phyloP scores from a whole-genome alignment of 1,139 yeast species.

The Candida dubliniensis region DNA sequence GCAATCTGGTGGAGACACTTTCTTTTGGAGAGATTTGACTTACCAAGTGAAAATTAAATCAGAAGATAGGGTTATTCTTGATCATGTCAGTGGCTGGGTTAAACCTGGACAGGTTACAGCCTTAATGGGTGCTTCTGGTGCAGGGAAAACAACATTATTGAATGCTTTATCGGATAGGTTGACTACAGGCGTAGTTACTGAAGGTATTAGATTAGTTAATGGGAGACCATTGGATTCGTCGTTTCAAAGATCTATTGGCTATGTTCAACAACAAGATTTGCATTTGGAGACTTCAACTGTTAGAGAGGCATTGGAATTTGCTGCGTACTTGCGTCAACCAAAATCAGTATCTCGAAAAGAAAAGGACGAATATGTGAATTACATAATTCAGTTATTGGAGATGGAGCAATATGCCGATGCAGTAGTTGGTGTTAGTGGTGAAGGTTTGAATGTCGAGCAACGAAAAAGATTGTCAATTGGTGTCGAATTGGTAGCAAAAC shows the following conservation, averaged over 20 bases:
- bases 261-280: slow-evolving; percentile 43
- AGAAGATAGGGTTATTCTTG: slow-evolving; percentile 62
- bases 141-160: slow-evolving; percentile 38
- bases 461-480: slow-evolving; percentile 39
- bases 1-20: slow-evolving; percentile 40
- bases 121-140: slow-evolving; percentile 39
- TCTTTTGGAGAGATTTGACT: slow-evolving; percentile 79
- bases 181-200: slow-evolving; percentile 36
- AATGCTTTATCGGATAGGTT: slow-evolving; percentile 37
- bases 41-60: slow-evolving; percentile 68
- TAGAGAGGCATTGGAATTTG: slow-evolving; percentile 38
- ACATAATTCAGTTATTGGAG: slow-evolving; percentile 36
- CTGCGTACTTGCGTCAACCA: slow-evolving; percentile 42
- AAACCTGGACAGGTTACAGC: slow-evolving; percentile 36
- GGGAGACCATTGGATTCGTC: slow-evolving; percentile 34
- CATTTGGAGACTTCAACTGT: slow-evolving; percentile 39
- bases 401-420: slow-evolving; percentile 38
- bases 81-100: slow-evolving; percentile 68
- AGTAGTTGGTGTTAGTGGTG: slow-evolving; percentile 41
- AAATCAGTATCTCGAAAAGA: slow-evolving; percentile 27
- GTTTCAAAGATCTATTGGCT: slow-evolving; percentile 43
- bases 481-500: slow-evolving; percentile 42
- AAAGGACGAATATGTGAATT: slow-evolving; percentile 37
- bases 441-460: slow-evolving; percentile 41
- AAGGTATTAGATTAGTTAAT: slow-evolving; percentile 39